Evolutionary conservation across 2,329 filamentous ascomycete species (phyloP).

Genomic region (Aspergillus transmontanensis): DNA sequence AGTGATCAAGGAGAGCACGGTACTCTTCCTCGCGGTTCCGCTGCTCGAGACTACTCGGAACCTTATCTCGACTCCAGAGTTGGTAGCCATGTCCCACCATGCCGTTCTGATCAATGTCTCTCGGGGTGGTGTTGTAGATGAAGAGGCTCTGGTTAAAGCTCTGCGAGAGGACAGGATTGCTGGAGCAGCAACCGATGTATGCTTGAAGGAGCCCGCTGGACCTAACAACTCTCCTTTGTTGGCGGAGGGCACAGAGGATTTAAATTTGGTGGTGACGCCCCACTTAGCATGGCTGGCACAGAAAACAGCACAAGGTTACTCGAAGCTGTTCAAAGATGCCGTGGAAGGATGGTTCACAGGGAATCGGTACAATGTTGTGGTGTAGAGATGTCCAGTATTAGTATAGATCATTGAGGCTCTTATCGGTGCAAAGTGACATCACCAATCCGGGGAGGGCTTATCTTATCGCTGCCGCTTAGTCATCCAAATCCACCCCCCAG

Average conservation of each 20-base stretch:
- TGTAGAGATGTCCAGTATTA: not conserved
- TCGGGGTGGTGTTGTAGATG: constrained; percentile 55
- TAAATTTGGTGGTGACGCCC: constrained; percentile 55
- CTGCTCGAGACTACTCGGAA: constrained; percentile 35
- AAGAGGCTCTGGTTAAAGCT: constrained; percentile 50
- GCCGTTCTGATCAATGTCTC: constrained; percentile 53
- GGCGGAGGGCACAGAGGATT: constrained; percentile 44
- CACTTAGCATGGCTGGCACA: constrained; percentile 58
- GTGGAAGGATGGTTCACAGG: constrained; percentile 50
- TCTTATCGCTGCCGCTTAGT: constrained; percentile 7
- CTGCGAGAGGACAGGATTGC: constrained; percentile 49
- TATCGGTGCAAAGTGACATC: not conserved
- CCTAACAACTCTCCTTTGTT: constrained; percentile 49
- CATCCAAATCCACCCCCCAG: not conserved
- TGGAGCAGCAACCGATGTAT: constrained; percentile 56
- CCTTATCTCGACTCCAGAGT: constrained; percentile 41
- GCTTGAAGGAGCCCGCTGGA: constrained; percentile 50
- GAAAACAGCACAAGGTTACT: constrained; percentile 51
- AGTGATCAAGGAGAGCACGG: constrained; percentile 31
- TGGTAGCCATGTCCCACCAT: constrained; percentile 48
- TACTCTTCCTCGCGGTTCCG: constrained; percentile 36
- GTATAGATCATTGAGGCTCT: not conserved
- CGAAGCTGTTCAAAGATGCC: constrained; percentile 48
- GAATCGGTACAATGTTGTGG: constrained; percentile 2
- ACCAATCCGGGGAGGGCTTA: not conserved